Evolutionary conservation across 2,329 filamentous ascomycete species (phyloP).

Genomic region (Elsinoe australis): DNA sequence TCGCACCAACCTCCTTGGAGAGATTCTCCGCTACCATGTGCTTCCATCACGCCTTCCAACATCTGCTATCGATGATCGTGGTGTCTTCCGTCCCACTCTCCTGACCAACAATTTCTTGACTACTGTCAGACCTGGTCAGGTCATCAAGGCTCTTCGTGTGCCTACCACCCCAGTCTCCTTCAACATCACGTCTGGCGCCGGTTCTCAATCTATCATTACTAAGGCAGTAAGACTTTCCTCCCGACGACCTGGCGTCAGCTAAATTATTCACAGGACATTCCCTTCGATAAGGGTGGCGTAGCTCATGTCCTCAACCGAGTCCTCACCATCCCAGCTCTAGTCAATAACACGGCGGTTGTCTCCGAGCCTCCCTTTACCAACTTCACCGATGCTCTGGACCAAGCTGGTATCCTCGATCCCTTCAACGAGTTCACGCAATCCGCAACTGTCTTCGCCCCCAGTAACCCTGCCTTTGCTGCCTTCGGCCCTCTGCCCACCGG

Average conservation of each 20-base stretch:
- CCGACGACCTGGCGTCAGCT: background rate
- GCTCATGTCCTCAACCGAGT: constrained; percentile 1
- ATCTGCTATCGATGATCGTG: constrained; percentile 1
- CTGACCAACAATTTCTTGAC: constrained; percentile 4
- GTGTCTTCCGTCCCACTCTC: constrained; percentile 3
- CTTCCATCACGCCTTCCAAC: constrained; percentile 2
- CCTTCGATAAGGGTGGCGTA: background rate
- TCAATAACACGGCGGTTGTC: constrained; percentile 4
- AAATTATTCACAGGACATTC: background rate
- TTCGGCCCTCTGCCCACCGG: background rate
- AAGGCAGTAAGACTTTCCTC: background rate
- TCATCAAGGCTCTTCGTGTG: constrained; percentile 3
- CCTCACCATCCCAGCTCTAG: constrained; percentile 5
- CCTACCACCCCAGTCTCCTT: constrained; percentile 1
- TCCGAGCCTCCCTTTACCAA: constrained; percentile 6
- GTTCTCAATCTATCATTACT: constrained; percentile 5
- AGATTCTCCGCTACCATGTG: constrained; percentile 6
- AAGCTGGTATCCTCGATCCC: background rate
- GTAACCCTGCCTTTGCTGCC: background rate
- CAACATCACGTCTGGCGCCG: constrained; percentile 1
- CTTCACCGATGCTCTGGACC: constrained; percentile 7
- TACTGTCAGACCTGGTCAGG: constrained; percentile 1
- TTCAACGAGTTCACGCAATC: constrained; percentile 8
- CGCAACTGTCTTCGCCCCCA: constrained; percentile 1
- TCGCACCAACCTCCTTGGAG: constrained; percentile 9